phyloP scores from a whole-genome alignment of 176 grass and related monocot genomes.

The Poa annua region DNA sequence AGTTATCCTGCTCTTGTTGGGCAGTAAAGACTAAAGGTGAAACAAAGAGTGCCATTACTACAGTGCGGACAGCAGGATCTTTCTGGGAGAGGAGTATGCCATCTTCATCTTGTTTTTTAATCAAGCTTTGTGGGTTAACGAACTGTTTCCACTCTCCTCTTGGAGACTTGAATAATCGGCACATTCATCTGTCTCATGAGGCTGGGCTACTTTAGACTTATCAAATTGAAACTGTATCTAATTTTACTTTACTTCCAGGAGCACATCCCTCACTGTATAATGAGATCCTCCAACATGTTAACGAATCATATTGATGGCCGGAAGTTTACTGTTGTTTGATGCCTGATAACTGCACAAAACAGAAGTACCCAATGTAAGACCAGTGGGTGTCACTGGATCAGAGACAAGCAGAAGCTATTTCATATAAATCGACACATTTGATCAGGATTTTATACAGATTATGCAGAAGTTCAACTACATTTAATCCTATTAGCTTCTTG shows the following conservation, averaged over 20 bases:
- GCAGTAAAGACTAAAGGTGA: slow-evolving; percentile 26
- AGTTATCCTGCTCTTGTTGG: no score
- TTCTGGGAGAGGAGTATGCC: neutral
- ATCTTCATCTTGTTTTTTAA: slow-evolving; percentile 14
- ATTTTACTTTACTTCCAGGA: slow-evolving; percentile 74
- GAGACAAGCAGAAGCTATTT: neutral
- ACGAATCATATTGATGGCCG: neutral
- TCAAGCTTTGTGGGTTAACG: neutral
- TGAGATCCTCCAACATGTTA: slow-evolving; percentile 50
- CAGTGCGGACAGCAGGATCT: slow-evolving; percentile 16
- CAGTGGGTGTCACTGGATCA: slow-evolving; percentile 2
- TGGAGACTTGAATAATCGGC: slow-evolving; percentile 1
- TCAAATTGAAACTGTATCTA: slow-evolving; percentile 31
- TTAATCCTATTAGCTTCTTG: neutral
- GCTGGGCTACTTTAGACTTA: slow-evolving; percentile 25
- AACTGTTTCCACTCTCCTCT: slow-evolving; percentile 13
- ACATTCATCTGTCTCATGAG: neutral
- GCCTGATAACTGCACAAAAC: slow-evolving; percentile 65
- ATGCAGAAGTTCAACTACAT: neutral
- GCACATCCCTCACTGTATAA: slow-evolving; percentile 53
- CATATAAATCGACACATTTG: neutral
- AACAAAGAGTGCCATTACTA: neutral
- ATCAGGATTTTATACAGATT: neutral
- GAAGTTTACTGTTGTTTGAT: slow-evolving; percentile 68
- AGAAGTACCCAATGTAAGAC: slow-evolving; percentile 34